phyloP scores from a whole-genome alignment of 768 basidiomycete species.

The Serendipita vermifera region DNA sequence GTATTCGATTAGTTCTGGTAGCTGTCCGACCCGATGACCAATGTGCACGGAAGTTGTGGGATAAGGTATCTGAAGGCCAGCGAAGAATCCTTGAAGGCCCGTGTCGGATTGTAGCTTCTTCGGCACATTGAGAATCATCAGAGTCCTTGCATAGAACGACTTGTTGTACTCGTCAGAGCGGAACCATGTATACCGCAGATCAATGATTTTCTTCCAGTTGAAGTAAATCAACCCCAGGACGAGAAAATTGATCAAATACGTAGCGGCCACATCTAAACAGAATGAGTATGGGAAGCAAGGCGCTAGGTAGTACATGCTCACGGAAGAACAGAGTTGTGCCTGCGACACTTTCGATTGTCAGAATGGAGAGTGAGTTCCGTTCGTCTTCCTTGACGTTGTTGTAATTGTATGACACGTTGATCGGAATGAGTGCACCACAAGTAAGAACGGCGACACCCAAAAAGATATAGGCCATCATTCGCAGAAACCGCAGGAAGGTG shows the following conservation, averaged over 20 bases:
- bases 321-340: constrained; percentile 9
- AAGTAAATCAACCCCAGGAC: constrained; percentile 58
- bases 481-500: constrained; percentile 79
- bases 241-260: constrained; percentile 64
- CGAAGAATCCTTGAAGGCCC: constrained; percentile 66
- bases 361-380: constrained; percentile 23
- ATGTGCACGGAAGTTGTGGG: constrained; percentile 87
- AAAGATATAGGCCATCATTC: constrained; percentile 70
- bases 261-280: constrained; percentile 73
- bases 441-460: constrained; percentile 45
- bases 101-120: constrained; percentile 75
- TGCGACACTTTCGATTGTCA: constrained; percentile 19
- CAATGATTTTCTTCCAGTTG: constrained; percentile 69
- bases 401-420: constrained; percentile 78
- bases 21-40: constrained; percentile 71
- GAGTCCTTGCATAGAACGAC: constrained; percentile 87
- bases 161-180: constrained; percentile 47
- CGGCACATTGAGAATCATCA: constrained; percentile 67
- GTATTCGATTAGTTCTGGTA: constrained; percentile 82
- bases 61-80: constrained; percentile 62
- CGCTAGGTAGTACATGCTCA: constrained; percentile 22
- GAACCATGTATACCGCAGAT: constrained; percentile 76
- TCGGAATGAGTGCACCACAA: constrained; percentile 67
- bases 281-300: constrained; percentile 67
- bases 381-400: constrained; percentile 37